Base-by-base conservation (phyloP, 1,284 basidiomycete genomes). In the Ceratobasidium sp. region DNA sequence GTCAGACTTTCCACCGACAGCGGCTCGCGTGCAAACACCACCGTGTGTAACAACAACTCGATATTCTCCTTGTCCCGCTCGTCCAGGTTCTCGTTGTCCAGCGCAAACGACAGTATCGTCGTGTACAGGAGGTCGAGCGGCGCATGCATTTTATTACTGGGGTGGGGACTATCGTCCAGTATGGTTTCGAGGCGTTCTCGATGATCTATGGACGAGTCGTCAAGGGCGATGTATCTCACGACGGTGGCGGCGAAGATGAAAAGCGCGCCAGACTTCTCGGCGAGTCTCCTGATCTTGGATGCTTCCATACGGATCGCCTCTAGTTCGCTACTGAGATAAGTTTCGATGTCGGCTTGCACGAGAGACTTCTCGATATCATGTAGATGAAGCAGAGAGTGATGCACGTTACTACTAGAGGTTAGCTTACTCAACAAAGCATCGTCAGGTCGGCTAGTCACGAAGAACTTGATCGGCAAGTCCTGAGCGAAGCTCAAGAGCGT, bases 391-490 rank as follows among this genome's bases (percentile, higher is more conserved):
- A 45, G 17, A 7, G 51, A 58, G 17, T 39, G 54, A 11, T 8
- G 11, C 3, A 26, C 2, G 4, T 6, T 39, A 7, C 28, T 23
- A 10, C 11, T 1, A 23, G 17, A 1, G 6, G 28, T 23, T 11
- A 39, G 11, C 4, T 15, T 60, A 11, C 45, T 11, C 17, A 71
- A 23, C 13, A 71, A 17, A 23, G 39, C 39, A 13, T 23, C 15
- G 13, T 71, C 68, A 7, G 68, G 68, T 3, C 68, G 54, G 49
- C 68, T 42, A 20, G 68, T 60, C 7, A 71, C 68, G 17, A 71
- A 58, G 56, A 71, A 71, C 68, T 56, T 58, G 56, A 71, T 26
- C 45, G 68, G 68, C 23, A 71, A 11, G 28, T 45, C 17, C 3
- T 37, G n/a, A 26, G 68, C 54, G 7, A 20, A 8, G 17, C 23